Base-by-base conservation (phyloP, 495 filamentous ascomycete species). In the Delitschia confertaspora region DNA sequence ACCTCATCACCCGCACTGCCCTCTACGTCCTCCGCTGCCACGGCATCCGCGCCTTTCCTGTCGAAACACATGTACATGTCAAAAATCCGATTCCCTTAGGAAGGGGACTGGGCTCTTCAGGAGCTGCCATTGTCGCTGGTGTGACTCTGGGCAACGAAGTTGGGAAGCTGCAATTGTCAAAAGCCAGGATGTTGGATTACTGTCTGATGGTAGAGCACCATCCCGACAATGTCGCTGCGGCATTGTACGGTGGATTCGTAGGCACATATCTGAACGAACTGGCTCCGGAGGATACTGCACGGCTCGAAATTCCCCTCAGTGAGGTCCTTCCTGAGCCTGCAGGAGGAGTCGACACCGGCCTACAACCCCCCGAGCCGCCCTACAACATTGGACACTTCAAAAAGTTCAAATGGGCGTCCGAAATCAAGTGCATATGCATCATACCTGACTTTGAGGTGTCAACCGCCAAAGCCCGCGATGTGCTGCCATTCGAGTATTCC, bases 141-240 rank as follows among this genome's bases (percentile, higher is more conserved):
- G 88, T 95, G 5, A 75, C 84, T 67, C 69, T 98, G 13, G 91
- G 79, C 16, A 95, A 95, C 69, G 83, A 85, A 60, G 80, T 93
- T 27, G 89, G 87, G 4, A 68, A 80, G 25, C 69, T 98, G 35
- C 77, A 80, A 3, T 66, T 98, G 40, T 77, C 74, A 29, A 85
- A 86, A 52, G 83, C 83, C 26, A 73, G 91, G 9, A 72, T 98
- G 61, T 77, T 96, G 56, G 91, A 96, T 63, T 98, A 83, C 58
- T 95, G 87, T 56, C 67, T 98, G 45, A 95, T 96, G 88, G 88
- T 55, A 74, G 89, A 96, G 64, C 79, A 89, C 20, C 91, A 98
- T 65, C 91, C 91, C 3, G 91, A 98, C 67, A 96, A 98, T 54
- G 85, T 98, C 23, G 93, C 85, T 46, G 91, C 91, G 0, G 87